phyloP scores from a whole-genome alignment of 2,329 filamentous ascomycete genomes.

The Coleophoma crateriformis region DNA sequence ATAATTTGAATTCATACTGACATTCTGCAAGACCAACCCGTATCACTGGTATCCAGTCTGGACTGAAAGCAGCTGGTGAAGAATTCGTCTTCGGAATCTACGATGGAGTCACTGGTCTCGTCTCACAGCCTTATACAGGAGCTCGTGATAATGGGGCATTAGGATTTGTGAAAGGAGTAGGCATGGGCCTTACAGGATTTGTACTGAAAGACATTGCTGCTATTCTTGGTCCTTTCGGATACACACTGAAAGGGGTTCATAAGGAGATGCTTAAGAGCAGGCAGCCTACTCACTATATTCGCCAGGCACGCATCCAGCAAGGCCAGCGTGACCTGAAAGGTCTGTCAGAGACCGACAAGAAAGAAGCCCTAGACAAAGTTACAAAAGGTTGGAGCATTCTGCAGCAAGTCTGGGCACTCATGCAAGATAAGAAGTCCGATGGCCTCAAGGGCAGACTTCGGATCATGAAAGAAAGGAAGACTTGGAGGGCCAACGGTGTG shows the following conservation, averaged over 20 bases:
- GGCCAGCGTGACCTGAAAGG: slow-evolving; percentile 41
- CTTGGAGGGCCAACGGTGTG: slow-evolving; percentile 30
- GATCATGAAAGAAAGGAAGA: slow-evolving; percentile 31
- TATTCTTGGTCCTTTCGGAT: slow-evolving; percentile 53
- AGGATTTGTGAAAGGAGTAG: slow-evolving; percentile 47
- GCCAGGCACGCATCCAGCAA: slow-evolving; percentile 53
- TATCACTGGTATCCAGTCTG: slow-evolving; percentile 61
- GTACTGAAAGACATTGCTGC: slow-evolving; percentile 61
- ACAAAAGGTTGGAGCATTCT: slow-evolving; percentile 36
- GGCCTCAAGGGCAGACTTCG: slow-evolving; percentile 25
- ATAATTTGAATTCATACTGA: background rate
- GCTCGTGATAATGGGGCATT: slow-evolving; percentile 48
- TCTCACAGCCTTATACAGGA: slow-evolving; percentile 52
- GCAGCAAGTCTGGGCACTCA: slow-evolving; percentile 31
- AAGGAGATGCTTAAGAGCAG: slow-evolving; percentile 51
- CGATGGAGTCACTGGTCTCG: slow-evolving; percentile 59
- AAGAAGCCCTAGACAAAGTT: slow-evolving; percentile 25
- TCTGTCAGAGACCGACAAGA: slow-evolving; percentile 28
- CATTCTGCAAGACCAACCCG: slow-evolving; percentile 41
- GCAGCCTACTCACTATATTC: slow-evolving; percentile 47
- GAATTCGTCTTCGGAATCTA: slow-evolving; percentile 61
- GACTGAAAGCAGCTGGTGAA: slow-evolving; percentile 52
- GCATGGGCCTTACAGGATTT: slow-evolving; percentile 58
- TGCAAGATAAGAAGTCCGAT: slow-evolving; percentile 27
- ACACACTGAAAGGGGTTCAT: slow-evolving; percentile 57